Evolutionary conservation across 2,329 filamentous ascomycete genomes (phyloP).

Genomic region (Drechslera avenae): DNA sequence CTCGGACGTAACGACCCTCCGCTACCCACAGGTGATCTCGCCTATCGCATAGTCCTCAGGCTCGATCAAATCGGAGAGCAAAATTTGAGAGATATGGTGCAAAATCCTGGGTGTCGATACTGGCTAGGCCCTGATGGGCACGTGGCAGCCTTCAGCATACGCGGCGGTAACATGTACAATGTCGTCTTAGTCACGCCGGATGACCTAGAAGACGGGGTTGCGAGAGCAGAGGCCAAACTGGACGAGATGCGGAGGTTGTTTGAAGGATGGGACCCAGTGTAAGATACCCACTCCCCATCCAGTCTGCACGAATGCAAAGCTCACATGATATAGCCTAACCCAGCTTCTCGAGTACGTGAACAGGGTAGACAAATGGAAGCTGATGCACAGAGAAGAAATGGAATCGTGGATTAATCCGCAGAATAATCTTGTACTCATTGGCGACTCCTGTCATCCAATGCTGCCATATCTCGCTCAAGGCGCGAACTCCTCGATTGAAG

Average conservation of each 20-base stretch:
- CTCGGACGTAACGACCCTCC: constrained; percentile 25
- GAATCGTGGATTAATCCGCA: constrained; percentile 49
- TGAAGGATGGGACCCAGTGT: constrained; percentile 67
- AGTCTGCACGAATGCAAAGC: constrained; percentile 24
- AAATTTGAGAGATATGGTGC: constrained; percentile 59
- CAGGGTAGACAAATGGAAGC: constrained; percentile 70
- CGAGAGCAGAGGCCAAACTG: constrained; percentile 58
- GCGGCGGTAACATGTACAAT: constrained; percentile 65
- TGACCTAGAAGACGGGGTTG: constrained; percentile 61
- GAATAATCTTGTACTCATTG: constrained; percentile 62
- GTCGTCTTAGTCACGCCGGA: constrained; percentile 70
- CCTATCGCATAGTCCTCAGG: constrained; percentile 65
- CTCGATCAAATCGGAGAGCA: constrained; percentile 59
- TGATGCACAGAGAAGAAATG: constrained; percentile 59
- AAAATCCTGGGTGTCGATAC: constrained; percentile 60
- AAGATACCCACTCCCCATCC: constrained; percentile 45
- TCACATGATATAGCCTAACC: constrained; percentile 21
- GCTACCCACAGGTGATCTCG: constrained; percentile 65
- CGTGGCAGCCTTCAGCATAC: constrained; percentile 66
- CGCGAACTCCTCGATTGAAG: constrained; percentile 70
- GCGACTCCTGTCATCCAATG: constrained; percentile 45
- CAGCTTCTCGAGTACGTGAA: constrained; percentile 54
- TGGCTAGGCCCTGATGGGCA: constrained; percentile 69
- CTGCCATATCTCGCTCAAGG: constrained; percentile 49
- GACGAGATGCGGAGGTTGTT: constrained; percentile 68